These are phyloP conservation scores for Vittaforma corneae DNA, from an alignment of 371 early-diverging fungal species.

Conservation along the genomic window DNA sequence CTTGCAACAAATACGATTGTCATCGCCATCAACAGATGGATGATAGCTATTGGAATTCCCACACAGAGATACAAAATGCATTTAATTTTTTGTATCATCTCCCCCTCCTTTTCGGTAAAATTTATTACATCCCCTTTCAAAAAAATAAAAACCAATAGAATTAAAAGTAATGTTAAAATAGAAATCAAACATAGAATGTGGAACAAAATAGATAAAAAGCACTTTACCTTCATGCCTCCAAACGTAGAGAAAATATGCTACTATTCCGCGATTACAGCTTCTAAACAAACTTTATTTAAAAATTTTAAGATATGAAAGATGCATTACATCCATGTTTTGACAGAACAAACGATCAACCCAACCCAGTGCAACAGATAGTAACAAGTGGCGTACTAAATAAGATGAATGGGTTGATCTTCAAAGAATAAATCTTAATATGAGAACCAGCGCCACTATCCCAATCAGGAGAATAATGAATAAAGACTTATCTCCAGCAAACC, in stretches of 20 bases:
- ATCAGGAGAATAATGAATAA: slow-evolving; percentile 41
- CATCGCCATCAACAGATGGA: background rate
- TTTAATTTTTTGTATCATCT: background rate
- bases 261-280: slow-evolving; percentile 2
- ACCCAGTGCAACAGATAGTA: background rate
- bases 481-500: slow-evolving; percentile 42
- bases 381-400: background rate
- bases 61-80: background rate
- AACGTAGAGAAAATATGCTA: background rate
- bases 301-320: background rate
- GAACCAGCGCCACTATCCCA: slow-evolving; percentile 35
- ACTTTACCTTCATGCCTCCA: background rate
- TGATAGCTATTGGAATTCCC: background rate
- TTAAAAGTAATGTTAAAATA: background rate
- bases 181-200: background rate
- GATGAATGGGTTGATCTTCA: slow-evolving; percentile 10
- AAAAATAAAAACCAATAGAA: background rate
- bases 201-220: background rate
- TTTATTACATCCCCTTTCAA: background rate
- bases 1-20: background rate
- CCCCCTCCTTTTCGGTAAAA: background rate
- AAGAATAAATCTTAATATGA: slow-evolving; percentile 49
- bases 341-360: background rate
- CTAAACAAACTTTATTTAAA: background rate
- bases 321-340: background rate